phyloP scores from a whole-genome alignment of 2,329 filamentous ascomycete genomes.

The Clonostachys byssicola region DNA sequence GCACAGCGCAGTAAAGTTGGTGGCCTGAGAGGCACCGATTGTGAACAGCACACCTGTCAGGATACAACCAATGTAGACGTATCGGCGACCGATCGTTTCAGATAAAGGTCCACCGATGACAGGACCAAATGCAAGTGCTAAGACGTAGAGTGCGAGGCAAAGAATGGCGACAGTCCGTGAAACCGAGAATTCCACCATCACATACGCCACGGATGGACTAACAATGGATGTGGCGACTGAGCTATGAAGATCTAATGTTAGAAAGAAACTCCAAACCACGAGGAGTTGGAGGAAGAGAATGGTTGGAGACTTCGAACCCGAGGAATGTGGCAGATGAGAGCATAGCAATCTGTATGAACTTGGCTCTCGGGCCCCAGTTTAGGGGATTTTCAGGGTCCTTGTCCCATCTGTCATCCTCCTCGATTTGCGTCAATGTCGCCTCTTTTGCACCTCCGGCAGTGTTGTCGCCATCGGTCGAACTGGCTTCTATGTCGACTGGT shows the following conservation, averaged over 20 bases:
- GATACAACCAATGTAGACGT: constrained; percentile 42
- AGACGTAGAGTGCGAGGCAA: constrained; percentile 53
- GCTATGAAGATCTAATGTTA: constrained; percentile 19
- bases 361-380: constrained; percentile 41
- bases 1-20: constrained; percentile 44
- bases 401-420: constrained; percentile 17
- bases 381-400: constrained; percentile 38
- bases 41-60: constrained; percentile 50
- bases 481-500: too few species aligned
- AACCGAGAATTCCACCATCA: constrained; percentile 50
- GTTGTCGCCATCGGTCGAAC: too few species aligned
- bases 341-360: constrained; percentile 30
- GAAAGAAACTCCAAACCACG: not conserved
- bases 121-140: constrained; percentile 57
- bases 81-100: constrained; percentile 50
- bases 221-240: constrained; percentile 51
- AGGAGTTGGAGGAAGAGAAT: constrained; percentile 4
- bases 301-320: constrained; percentile 17
- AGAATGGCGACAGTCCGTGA: constrained; percentile 52
- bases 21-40: constrained; percentile 46
- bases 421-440: too few species aligned
- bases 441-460: too few species aligned
- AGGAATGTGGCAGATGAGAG: constrained; percentile 32
- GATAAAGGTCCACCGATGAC: constrained; percentile 54
- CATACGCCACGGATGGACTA: constrained; percentile 35